Percentiles rank a stretch among this genome's conserved stretches.
Evolutionary conservation across 1,139 yeast genomes (phyloP).

Genomic region (Nakaseomyces nivariensis): DNA sequence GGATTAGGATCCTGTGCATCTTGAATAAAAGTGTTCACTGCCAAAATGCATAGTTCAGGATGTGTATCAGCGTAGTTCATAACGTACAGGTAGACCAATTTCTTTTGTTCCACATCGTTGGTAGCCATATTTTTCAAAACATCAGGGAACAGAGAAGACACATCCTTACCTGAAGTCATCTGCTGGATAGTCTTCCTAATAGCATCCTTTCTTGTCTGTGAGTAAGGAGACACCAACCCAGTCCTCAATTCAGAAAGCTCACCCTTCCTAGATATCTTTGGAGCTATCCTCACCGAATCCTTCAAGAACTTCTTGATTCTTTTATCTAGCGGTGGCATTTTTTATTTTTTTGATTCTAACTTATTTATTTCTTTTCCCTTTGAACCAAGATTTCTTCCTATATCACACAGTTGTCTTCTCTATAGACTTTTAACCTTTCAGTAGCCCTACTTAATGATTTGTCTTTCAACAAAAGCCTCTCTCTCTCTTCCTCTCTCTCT

Average conservation of each 20-base stretch:
- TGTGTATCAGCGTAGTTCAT: constrained; percentile 97
- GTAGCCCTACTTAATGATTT: too few species aligned
- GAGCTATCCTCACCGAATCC: constrained; percentile 30
- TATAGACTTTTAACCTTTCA: too few species aligned
- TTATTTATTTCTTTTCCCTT: not conserved
- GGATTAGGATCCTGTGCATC: constrained; percentile 98
- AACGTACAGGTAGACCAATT: constrained; percentile 83
- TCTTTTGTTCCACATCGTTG: constrained; percentile 92
- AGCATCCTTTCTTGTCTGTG: constrained; percentile 90
- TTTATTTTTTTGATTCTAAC: not conserved
- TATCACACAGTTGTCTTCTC: too few species aligned
- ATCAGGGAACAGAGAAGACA: constrained; percentile 88
- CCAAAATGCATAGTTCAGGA: constrained; percentile 91
- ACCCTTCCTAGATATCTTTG: constrained; percentile 36
- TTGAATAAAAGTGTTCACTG: constrained; percentile 93
- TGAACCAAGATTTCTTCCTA: too few species aligned
- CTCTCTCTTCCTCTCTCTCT: too few species aligned
- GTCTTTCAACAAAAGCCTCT: too few species aligned
- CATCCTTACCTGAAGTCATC: constrained; percentile 98
- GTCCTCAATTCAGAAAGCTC: constrained; percentile 83
- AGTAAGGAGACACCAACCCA: constrained; percentile 91
- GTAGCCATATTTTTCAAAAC: constrained; percentile 95
- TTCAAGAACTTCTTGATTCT: constrained; percentile 29
- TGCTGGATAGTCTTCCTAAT: constrained; percentile 95
- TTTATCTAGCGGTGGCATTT: constrained; percentile 28